Evolutionary conservation across 2,329 filamentous ascomycete genomes (phyloP).

Genomic region (Sporothrix mexicana): DNA sequence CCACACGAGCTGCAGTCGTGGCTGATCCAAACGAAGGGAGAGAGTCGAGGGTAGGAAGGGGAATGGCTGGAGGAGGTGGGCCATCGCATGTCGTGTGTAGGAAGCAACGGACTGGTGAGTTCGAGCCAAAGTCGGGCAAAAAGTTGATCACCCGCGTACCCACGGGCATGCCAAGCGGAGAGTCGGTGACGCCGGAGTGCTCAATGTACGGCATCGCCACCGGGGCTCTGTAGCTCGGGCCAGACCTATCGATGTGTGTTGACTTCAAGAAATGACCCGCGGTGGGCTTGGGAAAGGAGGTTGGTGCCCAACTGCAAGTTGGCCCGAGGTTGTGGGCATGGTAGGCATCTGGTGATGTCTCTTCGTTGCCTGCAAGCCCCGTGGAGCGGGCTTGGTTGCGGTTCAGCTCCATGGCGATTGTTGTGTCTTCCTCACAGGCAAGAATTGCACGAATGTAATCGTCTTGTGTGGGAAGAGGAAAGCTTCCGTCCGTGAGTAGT

Average conservation of each 20-base stretch:
- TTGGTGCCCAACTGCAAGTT: background rate
- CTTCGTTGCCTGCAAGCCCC: too few species aligned
- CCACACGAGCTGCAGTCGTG: background rate
- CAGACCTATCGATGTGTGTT: too few species aligned
- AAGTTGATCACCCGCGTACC: slow-evolving; percentile 1
- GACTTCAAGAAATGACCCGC: too few species aligned
- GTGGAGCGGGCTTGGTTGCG: background rate
- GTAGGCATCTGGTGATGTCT: background rate
- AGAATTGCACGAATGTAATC: too few species aligned
- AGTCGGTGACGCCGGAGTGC: background rate
- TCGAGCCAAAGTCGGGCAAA: background rate
- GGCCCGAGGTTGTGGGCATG: background rate
- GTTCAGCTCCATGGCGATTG: background rate
- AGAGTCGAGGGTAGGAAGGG: background rate
- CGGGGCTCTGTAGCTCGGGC: background rate
- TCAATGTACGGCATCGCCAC: background rate
- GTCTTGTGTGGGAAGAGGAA: too few species aligned
- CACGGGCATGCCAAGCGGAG: background rate
- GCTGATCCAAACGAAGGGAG: background rate
- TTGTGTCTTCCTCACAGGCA: too few species aligned
- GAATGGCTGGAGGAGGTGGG: background rate
- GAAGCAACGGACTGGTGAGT: slow-evolving; percentile 7
- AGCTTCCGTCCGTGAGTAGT: too few species aligned
- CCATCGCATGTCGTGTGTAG: background rate
- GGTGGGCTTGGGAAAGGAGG: background rate